Base-by-base conservation (phyloP, 225 moss, liverwort and hornwort genomes). In the Pseudisothecium myosuroides region DNA sequence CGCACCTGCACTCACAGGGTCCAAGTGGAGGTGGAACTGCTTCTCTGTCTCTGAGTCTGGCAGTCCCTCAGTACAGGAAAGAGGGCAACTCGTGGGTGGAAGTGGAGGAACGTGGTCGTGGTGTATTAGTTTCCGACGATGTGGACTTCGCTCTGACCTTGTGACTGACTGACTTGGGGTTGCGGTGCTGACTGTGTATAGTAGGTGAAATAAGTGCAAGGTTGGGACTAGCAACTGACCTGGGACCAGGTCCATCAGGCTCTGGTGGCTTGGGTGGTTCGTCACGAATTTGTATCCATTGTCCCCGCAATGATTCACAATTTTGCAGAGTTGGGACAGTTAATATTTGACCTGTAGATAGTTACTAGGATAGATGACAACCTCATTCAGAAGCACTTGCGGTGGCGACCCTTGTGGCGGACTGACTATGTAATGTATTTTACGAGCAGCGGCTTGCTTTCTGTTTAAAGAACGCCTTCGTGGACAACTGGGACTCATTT, bases 61-160 rank as follows among this genome's bases (percentile, higher is more conserved):
- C 97, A 55, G 97, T 98, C 76, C 98, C 98, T 72, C 97, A 95
- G 68, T 98, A 98, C 87, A 93, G 97, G 88, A 95, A 94, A 89
- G 95, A 97, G 87, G 98, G 98, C 68, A 97, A 92, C 82, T 91
- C 88, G 50, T 98, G 96, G 95, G 92, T 98, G 67, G 94, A 95
- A 90, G 92, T 97, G 81, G 96, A 95, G 90, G 93, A 95, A 13
- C 83, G 91, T 32, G 87, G 94, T 71, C 85, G 68, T 77, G 89
- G 94, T 29, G 49, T 67, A 16, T 78, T 97, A n/a, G 91, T 95
- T 72, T 90, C 92, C 8, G 96, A 98, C 54, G 98, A 98, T 88
- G 93, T 97, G 32, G 94, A 96, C 91, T 97, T 98, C 85, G 93
- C 98, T 49, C 89, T 97, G 39, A 96, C 96, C 55, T 89, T 98